These are phyloP conservation scores for Begonia loranthoides DNA, from an alignment of 306 rosid genomes.

Conservation along the genomic window DNA sequence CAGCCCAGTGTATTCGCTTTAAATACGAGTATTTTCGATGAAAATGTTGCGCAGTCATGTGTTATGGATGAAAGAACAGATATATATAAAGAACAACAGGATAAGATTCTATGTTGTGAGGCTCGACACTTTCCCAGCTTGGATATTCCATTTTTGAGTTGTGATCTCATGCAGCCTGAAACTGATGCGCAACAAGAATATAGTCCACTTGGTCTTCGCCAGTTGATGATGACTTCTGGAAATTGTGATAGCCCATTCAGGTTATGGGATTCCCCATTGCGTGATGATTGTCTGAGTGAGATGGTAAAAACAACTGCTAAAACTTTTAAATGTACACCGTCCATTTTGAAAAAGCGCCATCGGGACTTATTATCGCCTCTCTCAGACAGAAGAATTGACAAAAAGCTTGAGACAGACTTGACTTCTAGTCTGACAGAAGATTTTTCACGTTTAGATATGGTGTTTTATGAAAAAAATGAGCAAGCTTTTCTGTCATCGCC, in stretches of 20 bases:
- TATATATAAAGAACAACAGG: conserved; percentile 34
- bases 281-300: conserved; percentile 60
- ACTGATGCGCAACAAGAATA: conserved; percentile 87
- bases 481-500: conserved; percentile 24
- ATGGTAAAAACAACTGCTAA: conserved; percentile 77
- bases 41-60: too few relatives aligned
- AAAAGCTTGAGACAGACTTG: conserved; percentile 57
- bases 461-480: conserved; percentile 42
- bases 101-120: conserved; percentile 66
- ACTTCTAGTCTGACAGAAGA: conserved; percentile 38
- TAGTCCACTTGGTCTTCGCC: conserved; percentile 97
- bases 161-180: conserved; percentile 79
- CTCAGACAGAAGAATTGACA: conserved; percentile 68
- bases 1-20: conserved; percentile 48
- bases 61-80: conserved; percentile 17
- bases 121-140: conserved; percentile 91
- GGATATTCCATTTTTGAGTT: conserved; percentile 88
- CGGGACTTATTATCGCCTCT: conserved; percentile 78
- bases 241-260: conserved; percentile 80
- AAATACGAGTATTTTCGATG: conserved; percentile 16
- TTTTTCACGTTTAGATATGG: conserved; percentile 68
- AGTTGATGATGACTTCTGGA: conserved; percentile 80
- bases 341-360: conserved; percentile 81
- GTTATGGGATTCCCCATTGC: conserved; percentile 86
- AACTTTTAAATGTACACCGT: conserved; percentile 75